Evolutionary conservation across 2,329 filamentous ascomycete species (phyloP).

Genomic region (Nigrospora sphaerica): DNA sequence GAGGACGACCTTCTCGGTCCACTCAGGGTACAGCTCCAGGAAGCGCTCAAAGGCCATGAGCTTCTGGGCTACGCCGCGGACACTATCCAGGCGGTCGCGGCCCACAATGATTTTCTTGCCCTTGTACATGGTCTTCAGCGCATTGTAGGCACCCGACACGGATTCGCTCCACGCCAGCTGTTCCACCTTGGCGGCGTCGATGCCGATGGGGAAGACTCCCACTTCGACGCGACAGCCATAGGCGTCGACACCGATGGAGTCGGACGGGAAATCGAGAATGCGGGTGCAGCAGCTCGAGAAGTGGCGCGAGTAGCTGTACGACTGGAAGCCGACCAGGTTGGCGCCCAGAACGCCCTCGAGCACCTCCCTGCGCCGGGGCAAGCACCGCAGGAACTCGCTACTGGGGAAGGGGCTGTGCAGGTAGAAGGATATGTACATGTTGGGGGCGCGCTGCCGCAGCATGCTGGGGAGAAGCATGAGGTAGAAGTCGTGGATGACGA

Average conservation of each 20-base stretch:
- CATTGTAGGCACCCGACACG: constrained; percentile 64
- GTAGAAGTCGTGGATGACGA: constrained; percentile 92
- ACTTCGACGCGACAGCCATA: constrained; percentile 86
- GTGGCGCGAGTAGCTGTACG: constrained; percentile 89
- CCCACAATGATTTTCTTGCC: constrained; percentile 94
- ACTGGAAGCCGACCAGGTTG: constrained; percentile 93
- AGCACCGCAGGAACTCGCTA: constrained; percentile 87
- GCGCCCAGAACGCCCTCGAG: constrained; percentile 83
- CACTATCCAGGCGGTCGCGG: constrained; percentile 86
- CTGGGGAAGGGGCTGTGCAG: constrained; percentile 92
- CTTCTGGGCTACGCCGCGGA: constrained; percentile 91
- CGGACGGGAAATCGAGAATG: constrained; percentile 84
- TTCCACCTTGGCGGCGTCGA: constrained; percentile 77
- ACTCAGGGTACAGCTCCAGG: constrained; percentile 82
- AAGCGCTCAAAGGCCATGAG: constrained; percentile 91
- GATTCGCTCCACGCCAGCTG: constrained; percentile 64
- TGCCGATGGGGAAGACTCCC: constrained; percentile 90
- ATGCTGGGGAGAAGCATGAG: constrained; percentile 84
- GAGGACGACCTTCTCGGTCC: constrained; percentile 84
- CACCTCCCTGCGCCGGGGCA: constrained; percentile 82
- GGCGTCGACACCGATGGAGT: constrained; percentile 76
- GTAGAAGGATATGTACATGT: constrained; percentile 93
- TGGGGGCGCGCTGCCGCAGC: constrained; percentile 75
- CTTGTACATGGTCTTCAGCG: constrained; percentile 70
- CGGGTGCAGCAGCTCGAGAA: constrained; percentile 92